Conservation (phyloP, 345 rosid species). For the Brassica napus region Da-Ae NC_063445.1:44233001-44233500, state of each 20-base stretch:
- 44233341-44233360: too few species aligned
- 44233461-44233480: too few species aligned
- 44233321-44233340: too few species aligned
- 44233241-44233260: constrained; percentile 13
- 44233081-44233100: neutral
- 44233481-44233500: too few species aligned
- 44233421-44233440: too few species aligned
- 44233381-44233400: too few species aligned
- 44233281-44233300: neutral
- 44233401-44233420: too few species aligned
- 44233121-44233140: constrained; percentile 20
- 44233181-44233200: constrained; percentile 20
- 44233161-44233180: constrained; percentile 28
- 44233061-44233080: neutral
- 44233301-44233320: neutral
- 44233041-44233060: constrained; percentile 11
- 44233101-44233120: constrained; percentile 13
- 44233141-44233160: neutral
- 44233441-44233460: too few species aligned
- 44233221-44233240: constrained; percentile 17
- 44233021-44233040: constrained; percentile 17
- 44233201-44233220: neutral
- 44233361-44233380: too few species aligned
- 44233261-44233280: too few species aligned
- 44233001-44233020: constrained; percentile 14